phyloP scores from a whole-genome alignment of 352 stramenopile species.

The Globisporangium parvum region DNA sequence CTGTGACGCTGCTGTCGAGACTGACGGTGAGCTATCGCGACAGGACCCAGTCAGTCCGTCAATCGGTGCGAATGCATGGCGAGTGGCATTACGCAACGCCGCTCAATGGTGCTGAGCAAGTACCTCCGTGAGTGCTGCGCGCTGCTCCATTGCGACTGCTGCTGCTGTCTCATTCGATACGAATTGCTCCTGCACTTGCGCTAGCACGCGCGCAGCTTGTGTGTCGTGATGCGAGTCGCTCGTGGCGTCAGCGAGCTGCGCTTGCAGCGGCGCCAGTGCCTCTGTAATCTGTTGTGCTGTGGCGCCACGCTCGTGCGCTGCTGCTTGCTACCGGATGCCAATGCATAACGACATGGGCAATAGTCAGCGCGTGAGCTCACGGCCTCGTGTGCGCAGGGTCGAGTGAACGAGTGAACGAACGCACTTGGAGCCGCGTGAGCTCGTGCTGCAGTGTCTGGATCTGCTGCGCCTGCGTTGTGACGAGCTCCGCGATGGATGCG shows the following conservation, averaged over 20 bases:
- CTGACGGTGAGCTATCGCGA: neutral
- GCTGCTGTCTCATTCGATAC: neutral
- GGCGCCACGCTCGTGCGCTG: neutral
- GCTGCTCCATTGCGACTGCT: neutral
- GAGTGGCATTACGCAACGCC: too few species aligned
- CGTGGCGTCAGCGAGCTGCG: neutral
- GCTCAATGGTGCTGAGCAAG: too few species aligned
- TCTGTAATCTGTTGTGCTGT: neutral
- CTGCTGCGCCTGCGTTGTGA: conserved; percentile 27
- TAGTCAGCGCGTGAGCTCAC: neutral
- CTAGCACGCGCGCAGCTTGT: neutral
- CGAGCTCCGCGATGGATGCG: conserved; percentile 24
- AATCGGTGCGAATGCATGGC: too few species aligned
- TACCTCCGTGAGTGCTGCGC: neutral
- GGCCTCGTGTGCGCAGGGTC: too few species aligned
- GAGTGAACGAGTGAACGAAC: too few species aligned
- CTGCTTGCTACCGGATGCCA: neutral
- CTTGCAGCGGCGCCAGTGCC: neutral
- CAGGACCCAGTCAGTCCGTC: too few species aligned
- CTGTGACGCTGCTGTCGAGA: neutral
- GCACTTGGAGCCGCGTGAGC: conserved; percentile 1
- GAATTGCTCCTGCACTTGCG: neutral
- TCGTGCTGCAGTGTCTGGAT: conserved; percentile 16
- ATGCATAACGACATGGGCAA: neutral
- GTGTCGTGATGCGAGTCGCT: neutral